Conservation (phyloP, 805 yeast species). For the Candida patagonica region DNA sequence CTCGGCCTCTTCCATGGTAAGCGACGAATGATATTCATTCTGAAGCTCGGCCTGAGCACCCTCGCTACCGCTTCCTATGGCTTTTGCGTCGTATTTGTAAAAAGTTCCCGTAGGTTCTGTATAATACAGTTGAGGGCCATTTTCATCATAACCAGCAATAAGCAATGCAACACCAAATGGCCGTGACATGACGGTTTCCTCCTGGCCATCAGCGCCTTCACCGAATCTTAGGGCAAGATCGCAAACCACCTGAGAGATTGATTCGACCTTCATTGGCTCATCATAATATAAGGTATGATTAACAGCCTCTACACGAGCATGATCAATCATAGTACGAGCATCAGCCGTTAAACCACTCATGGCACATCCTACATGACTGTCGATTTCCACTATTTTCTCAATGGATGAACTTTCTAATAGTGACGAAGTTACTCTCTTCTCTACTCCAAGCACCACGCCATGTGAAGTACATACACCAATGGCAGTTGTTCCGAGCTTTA, state of each 20-base stretch:
- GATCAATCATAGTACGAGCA: conserved; percentile 97
- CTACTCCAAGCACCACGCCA: conserved; percentile 95
- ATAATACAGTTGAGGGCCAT: conserved; percentile 91
- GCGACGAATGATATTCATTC: conserved; percentile 83
- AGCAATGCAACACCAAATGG: conserved; percentile 98
- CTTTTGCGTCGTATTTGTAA: conserved; percentile 96
- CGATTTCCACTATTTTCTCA: conserved; percentile 93
- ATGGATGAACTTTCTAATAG: conserved; percentile 85
- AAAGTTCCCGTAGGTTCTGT: conserved; percentile 99
- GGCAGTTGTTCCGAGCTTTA: conserved; percentile 95
- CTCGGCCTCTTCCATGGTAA: conserved; percentile 91
- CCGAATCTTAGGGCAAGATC: conserved; percentile 95
- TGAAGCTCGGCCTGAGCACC: conserved; percentile 98
- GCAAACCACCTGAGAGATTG: conserved; percentile 92
- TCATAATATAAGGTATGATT: conserved; percentile 86
- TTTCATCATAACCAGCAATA: conserved; percentile 91
- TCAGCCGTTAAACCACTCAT: conserved; percentile 99
- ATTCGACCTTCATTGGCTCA: conserved; percentile 85
- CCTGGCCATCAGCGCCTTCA: conserved; percentile 95
- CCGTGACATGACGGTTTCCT: conserved; percentile 90
- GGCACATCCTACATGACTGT: conserved; percentile 92
- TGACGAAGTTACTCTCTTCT: conserved; percentile 90
- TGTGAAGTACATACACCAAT: conserved; percentile 92
- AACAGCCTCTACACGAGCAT: conserved; percentile 77
- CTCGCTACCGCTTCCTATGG: conserved; percentile 97